Evolutionary conservation across 2,329 filamentous ascomycete species (phyloP).

Genomic region (Xylogone sp.): DNA sequence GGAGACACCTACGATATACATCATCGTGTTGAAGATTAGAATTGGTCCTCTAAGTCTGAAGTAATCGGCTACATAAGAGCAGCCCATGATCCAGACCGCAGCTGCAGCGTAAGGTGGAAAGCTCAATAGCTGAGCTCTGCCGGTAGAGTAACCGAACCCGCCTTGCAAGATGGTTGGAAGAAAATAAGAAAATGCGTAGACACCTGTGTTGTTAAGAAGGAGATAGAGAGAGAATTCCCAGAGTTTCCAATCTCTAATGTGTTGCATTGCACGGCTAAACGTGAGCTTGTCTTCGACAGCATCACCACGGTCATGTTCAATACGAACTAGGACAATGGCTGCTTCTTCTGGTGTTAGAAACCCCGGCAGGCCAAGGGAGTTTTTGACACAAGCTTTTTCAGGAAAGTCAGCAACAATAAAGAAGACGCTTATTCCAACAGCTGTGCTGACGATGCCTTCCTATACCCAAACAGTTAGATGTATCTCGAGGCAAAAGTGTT

Average conservation of each 20-base stretch:
- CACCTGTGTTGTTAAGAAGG: neutral
- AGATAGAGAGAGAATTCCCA: neutral
- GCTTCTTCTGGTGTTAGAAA: neutral
- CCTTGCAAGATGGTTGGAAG: constrained; percentile 72
- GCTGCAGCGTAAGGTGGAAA: constrained; percentile 75
- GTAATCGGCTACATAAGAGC: constrained; percentile 75
- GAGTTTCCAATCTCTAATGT: constrained; percentile 1
- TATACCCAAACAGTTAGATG: neutral
- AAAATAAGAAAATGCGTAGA: constrained; percentile 76
- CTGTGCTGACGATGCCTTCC: neutral
- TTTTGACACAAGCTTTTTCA: neutral
- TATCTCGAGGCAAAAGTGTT: neutral
- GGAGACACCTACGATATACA: neutral
- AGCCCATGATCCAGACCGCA: constrained; percentile 61
- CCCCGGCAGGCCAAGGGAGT: neutral
- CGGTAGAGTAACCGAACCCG: constrained; percentile 45
- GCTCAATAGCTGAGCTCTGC: constrained; percentile 65
- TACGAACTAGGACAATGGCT: neutral
- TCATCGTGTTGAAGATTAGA: neutral
- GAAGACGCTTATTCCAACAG: neutral
- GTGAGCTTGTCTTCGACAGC: neutral
- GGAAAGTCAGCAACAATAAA: neutral
- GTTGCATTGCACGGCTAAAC: neutral
- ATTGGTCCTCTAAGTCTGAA: constrained; percentile 60
- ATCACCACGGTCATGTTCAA: neutral